Conservation (phyloP, 306 rosid species). For the Vigna reflexopilosa region DNA sequence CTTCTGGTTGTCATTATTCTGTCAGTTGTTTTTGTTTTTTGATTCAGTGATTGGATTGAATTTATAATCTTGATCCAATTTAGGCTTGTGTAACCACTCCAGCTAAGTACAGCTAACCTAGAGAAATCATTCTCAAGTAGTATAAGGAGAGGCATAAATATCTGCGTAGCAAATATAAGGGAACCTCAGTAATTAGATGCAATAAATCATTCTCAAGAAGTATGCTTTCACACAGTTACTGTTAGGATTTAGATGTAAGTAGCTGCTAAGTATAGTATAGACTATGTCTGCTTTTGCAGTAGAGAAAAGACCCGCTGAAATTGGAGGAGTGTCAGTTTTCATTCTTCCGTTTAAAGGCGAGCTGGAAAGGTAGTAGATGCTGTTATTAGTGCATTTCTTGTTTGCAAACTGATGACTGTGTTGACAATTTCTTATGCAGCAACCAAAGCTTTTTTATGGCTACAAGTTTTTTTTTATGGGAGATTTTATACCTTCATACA, state of each 20-base stretch:
- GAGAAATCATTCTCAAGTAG: too few species aligned
- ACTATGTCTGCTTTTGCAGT: background rate
- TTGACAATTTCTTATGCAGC: constrained; percentile 59
- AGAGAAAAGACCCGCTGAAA: background rate
- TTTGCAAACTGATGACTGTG: constrained; percentile 28
- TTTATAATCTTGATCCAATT: constrained; percentile 4
- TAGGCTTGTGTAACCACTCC: background rate
- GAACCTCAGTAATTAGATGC: constrained; percentile 32
- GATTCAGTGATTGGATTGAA: background rate
- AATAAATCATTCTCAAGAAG: background rate
- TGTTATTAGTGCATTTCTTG: constrained; percentile 14
- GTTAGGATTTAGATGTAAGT: constrained; percentile 26
- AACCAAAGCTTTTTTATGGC: constrained; percentile 79
- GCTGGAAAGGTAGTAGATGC: background rate
- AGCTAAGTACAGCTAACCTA: background rate
- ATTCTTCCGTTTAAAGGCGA: background rate
- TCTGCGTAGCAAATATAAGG: background rate
- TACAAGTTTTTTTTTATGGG: constrained; percentile 81
- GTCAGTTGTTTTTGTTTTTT: background rate
- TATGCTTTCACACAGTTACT: background rate
- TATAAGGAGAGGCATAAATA: too few species aligned
- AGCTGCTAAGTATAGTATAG: background rate
- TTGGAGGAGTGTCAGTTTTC: constrained; percentile 22
- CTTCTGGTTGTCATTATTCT: constrained; percentile 1
- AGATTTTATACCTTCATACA: constrained; percentile 71